phyloP scores from a whole-genome alignment of 1,139 yeast genomes.

The Saccharomyces hybrid region DNA sequence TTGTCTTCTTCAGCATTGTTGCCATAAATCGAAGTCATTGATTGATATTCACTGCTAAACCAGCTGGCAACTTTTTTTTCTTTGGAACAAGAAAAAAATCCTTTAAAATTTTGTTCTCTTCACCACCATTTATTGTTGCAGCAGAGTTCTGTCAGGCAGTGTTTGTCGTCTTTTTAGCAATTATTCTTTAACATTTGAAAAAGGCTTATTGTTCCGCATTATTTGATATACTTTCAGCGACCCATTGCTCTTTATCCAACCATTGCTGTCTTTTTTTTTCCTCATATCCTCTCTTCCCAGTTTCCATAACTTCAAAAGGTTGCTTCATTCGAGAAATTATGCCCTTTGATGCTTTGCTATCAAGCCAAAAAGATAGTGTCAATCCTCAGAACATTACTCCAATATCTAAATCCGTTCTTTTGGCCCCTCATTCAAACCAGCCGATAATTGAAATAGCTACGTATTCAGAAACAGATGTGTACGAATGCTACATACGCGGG shows the following conservation, averaged over 20 bases:
- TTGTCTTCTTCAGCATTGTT: background rate
- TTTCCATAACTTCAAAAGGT: background rate
- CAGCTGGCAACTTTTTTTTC: background rate
- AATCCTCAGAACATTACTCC: background rate
- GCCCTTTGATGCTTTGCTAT: background rate
- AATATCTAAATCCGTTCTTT: background rate
- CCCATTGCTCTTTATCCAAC: background rate
- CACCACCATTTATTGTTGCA: background rate
- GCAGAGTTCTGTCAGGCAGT: background rate
- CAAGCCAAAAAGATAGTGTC: background rate
- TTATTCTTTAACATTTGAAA: background rate
- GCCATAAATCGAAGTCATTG: background rate
- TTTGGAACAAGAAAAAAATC: background rate
- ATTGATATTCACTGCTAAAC: background rate
- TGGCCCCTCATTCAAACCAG: conserved; percentile 5
- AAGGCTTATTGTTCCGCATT: background rate
- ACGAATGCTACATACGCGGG: conserved; percentile 43
- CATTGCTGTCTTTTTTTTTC: background rate
- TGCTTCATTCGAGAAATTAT: background rate
- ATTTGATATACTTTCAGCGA: background rate
- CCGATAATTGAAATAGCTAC: conserved; percentile 32
- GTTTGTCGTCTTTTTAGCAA: background rate
- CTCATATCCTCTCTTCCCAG: background rate
- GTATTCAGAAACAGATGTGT: conserved; percentile 42
- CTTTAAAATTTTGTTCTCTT: background rate